Percentiles rank a stretch among this genome's conserved stretches.
Evolutionary conservation across 768 basidiomycete species (phyloP).

Genomic region (Boletus bicolor): DNA sequence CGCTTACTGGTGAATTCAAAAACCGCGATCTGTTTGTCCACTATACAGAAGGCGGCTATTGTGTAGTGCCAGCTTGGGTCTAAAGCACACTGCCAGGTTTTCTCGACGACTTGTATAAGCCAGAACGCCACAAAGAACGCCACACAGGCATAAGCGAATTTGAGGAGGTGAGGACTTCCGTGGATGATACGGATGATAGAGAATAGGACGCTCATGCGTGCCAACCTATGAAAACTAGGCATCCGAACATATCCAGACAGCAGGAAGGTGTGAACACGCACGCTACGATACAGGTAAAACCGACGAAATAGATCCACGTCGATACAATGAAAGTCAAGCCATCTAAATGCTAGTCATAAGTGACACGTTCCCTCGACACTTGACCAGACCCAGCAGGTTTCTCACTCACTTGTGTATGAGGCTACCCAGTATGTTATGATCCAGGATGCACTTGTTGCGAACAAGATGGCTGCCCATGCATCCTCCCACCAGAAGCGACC

Average conservation of each 20-base stretch:
- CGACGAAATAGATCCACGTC: neutral
- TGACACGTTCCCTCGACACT: neutral
- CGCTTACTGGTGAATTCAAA: no score
- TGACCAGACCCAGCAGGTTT: neutral
- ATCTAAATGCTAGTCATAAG: neutral
- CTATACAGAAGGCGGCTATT: neutral
- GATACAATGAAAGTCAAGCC: neutral
- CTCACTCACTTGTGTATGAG: neutral
- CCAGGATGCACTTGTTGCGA: slow-evolving; percentile 1
- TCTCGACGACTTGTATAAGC: neutral
- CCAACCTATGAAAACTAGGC: neutral
- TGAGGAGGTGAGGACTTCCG: neutral
- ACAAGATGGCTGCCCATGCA: slow-evolving; percentile 3
- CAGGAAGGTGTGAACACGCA: neutral
- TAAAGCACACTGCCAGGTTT: neutral
- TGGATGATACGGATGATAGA: slow-evolving; percentile 11
- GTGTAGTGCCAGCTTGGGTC: neutral
- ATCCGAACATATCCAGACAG: neutral
- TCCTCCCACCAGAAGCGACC: slow-evolving; percentile 16
- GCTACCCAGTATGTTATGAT: slow-evolving; percentile 2
- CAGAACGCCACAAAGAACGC: slow-evolving; percentile 1
- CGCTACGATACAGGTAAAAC: neutral
- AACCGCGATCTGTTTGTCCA: neutral
- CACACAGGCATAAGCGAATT: neutral
- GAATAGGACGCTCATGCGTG: slow-evolving; percentile 10